Evolutionary conservation across 2,329 filamentous ascomycete genomes (phyloP), one percentile per base, ranked within the genome.

Genomic region (Dactylonectria macrodidyma): DNA sequence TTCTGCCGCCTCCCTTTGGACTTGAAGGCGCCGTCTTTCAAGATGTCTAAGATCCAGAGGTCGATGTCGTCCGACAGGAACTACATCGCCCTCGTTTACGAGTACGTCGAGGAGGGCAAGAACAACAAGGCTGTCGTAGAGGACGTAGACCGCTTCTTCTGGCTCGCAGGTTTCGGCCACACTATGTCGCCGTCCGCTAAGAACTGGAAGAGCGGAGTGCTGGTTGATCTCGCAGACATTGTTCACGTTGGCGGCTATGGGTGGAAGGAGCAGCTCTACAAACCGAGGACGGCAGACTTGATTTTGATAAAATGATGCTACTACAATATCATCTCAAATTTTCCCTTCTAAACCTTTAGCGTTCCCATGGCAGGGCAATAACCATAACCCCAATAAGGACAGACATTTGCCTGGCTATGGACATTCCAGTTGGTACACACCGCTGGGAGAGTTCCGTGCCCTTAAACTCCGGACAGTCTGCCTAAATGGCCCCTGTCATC

Each of bases 191-290:
- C 54, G 1, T 12, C 44, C 1, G n/a, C 44, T 1, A 52, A 30
- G 33, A 64, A 64, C 38, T 58, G 54, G 54, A 64, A 41, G 52
- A 64, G 54, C 7, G 54, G 61, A 58, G 61, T 64, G 30, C 36
- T 64, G 22, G 61, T 58, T 3, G 61, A 64, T 30, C 34, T 64
- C 2, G 22, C 54, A 57, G 61, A 58, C 12, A 64, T 64, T 11
- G 2, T 64, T 58, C n/a, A 64, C 16, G 30, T 19, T 52, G 14
- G 24, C 33, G 61, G 54, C 16, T 58, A 57, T 64, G 46, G 61
- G 2, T 64, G 61, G 54, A 36, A n/a, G 5, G 0, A 51, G 46
- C 8, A 14, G 34, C 22, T 26, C 41, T 64, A 51, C 44, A 30
- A 50, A 22, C 54, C 46, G 26, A 22, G 61, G 54, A 46, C 14